Base-by-base conservation (phyloP, 176 grass and related monocot genomes). In the Bothriochloa decipiens region DNA sequence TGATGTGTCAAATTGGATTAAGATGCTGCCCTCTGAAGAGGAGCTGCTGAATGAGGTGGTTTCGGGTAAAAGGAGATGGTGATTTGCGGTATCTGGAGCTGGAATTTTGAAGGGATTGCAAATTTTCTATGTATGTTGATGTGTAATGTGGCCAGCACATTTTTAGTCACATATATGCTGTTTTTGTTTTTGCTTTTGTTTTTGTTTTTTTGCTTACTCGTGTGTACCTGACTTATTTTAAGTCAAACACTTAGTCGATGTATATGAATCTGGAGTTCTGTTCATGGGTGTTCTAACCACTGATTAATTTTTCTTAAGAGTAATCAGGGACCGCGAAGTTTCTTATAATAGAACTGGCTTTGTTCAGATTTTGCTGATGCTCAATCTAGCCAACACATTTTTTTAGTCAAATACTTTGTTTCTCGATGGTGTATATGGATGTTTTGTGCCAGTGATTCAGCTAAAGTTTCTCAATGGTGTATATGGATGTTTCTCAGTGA, bases 31-130 rank as follows among this genome's bases (percentile, higher is more conserved):
- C 14, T 52, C 45, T 9, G 18, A 32, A 67, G 35, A 65, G 37
- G 9, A 39, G 22, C 62, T 85, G 45, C 55, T 77, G 45, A 40
- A 72, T 79, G 15, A 23, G 70, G 16, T 81, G 41, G 39, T 39
- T 20, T 26, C 18, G 6, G 17, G 6, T 55, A 1, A 13, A 27
- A 39, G 26, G 50, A 75, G 28, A 29, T 70, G 73, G 39, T 36
- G 49, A 81, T 45, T 81, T 70, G 65, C 37, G 46, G 53, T 40
- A 3, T 70, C 79, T 68, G 79, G 17, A 49, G 36, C 75, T 86
- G 45, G 37, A 82, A 12, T 60, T 86, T 41, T 58, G 6, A 82
- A 13, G 65, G 5, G 12, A 35, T 20, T 32, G 29, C 29, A 32
- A 32, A 32, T 32, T 32, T 32, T 32, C 29, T 32, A 32, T 32